These are phyloP conservation scores for Penicillium sp. DNA, from an alignment of 2,329 filamentous ascomycete species.

Conservation along the genomic window DNA sequence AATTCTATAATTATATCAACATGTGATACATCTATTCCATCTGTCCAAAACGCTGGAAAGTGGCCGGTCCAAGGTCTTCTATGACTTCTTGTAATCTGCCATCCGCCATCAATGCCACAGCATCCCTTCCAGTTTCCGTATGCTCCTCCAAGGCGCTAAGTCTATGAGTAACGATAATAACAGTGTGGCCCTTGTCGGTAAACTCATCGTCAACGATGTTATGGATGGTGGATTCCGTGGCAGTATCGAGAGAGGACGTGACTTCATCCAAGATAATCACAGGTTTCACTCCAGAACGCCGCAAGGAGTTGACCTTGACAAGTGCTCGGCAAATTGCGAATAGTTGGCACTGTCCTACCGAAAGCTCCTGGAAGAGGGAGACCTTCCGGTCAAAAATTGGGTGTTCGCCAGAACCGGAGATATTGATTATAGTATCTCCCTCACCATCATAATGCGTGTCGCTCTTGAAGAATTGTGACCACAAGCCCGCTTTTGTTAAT, in stretches of 20 bases:
- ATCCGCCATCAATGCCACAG: constrained; percentile 5
- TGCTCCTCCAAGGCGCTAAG: neutral
- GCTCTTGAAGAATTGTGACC: constrained; percentile 1
- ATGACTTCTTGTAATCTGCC: constrained; percentile 4
- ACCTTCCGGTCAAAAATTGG: constrained; percentile 3
- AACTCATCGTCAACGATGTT: constrained; percentile 2
- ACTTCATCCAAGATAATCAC: constrained; percentile 6
- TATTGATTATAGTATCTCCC: neutral
- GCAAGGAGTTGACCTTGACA: neutral
- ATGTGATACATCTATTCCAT: neutral
- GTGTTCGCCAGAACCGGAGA: neutral
- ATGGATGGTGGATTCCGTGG: constrained; percentile 1
- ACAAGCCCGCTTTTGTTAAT: neutral
- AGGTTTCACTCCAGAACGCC: neutral
- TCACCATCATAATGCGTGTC: neutral
- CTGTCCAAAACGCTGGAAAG: neutral
- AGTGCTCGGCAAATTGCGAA: constrained; percentile 9
- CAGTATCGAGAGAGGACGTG: constrained; percentile 5
- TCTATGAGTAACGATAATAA: constrained; percentile 3
- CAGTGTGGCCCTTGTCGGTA: neutral
- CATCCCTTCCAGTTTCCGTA: neutral
- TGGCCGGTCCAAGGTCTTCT: neutral
- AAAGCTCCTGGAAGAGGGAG: constrained; percentile 3
- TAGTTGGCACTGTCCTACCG: constrained; percentile 7
- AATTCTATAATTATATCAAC: too few relatives aligned